Percentiles rank a stretch among this genome's conserved stretches.
Conservation (phyloP, 495 filamentous ascomycete species). For the Penicillium cataractarum region DNA sequence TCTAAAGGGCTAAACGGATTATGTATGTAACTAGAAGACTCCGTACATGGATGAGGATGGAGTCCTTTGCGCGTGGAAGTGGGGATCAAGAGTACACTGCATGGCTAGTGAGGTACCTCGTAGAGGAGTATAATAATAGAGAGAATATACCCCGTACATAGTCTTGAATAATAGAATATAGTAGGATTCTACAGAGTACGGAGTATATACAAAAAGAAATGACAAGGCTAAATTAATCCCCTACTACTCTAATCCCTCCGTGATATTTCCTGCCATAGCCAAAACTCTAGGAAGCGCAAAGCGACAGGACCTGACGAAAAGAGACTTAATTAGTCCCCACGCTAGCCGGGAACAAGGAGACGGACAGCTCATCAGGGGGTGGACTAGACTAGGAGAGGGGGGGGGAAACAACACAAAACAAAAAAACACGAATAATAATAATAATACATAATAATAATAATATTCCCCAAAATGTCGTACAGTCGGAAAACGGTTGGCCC, state of each 20-base stretch:
- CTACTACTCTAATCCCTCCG: neutral
- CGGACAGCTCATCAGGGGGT: slow-evolving; percentile 4
- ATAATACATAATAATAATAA: neutral
- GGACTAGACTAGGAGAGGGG: too few species aligned
- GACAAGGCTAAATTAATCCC: too few species aligned
- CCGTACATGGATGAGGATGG: neutral
- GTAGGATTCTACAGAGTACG: too few species aligned
- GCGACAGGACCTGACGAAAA: neutral
- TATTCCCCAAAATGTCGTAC: slow-evolving; percentile 11
- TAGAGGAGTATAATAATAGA: too few species aligned
- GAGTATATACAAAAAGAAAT: too few species aligned
- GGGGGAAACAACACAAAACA: neutral
- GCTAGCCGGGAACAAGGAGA: neutral
- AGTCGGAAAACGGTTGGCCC: slow-evolving; percentile 26
- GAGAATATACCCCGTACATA: too few species aligned
- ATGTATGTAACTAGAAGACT: neutral
- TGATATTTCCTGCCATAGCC: neutral
- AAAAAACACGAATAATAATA: neutral
- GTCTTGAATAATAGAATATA: too few species aligned
- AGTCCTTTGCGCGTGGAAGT: slow-evolving; percentile 1
- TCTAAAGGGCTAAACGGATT: neutral
- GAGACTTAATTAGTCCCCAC: neutral
- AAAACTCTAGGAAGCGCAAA: neutral
- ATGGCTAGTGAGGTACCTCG: slow-evolving; percentile 7
- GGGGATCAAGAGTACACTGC: neutral